These are phyloP conservation scores for Blastomyces percursus DNA, from an alignment of 2,329 filamentous ascomycete species.

Conservation along the genomic window DNA sequence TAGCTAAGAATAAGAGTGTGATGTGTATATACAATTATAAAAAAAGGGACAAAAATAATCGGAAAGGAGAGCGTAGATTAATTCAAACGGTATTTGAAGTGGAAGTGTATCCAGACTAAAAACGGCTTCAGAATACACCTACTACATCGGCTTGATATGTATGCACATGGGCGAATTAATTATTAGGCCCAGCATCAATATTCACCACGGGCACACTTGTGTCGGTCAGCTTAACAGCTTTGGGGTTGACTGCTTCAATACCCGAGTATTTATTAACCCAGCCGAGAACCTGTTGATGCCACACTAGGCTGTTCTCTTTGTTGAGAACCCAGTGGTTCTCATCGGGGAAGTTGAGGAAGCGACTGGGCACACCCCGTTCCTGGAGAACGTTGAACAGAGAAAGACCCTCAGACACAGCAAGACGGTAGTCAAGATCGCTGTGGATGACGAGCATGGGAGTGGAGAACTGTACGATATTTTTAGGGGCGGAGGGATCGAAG, in stretches of 20 bases:
- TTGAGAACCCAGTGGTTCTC: constrained; percentile 69
- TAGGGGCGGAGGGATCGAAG: constrained; percentile 53
- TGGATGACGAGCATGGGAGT: constrained; percentile 81
- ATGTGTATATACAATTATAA: background rate
- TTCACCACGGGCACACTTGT: constrained; percentile 25
- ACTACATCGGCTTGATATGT: background rate
- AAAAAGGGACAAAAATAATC: background rate
- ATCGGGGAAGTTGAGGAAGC: constrained; percentile 67
- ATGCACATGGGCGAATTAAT: background rate
- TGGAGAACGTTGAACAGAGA: constrained; percentile 74
- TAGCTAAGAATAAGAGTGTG: background rate
- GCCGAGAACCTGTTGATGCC: constrained; percentile 70
- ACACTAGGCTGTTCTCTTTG: constrained; percentile 76
- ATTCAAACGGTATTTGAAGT: background rate
- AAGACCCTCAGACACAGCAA: constrained; percentile 69
- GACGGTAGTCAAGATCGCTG: constrained; percentile 73
- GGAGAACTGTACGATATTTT: constrained; percentile 54
- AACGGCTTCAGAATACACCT: background rate
- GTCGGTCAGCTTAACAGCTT: constrained; percentile 25
- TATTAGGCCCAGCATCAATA: constrained; percentile 9
- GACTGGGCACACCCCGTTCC: constrained; percentile 59
- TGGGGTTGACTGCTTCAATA: constrained; percentile 20
- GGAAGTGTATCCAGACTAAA: background rate
- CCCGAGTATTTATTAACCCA: constrained; percentile 53
- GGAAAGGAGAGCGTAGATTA: background rate